Evolutionary conservation across 2,329 filamentous ascomycete species (phyloP).

Genomic region (Trichophyton verrucosum): DNA sequence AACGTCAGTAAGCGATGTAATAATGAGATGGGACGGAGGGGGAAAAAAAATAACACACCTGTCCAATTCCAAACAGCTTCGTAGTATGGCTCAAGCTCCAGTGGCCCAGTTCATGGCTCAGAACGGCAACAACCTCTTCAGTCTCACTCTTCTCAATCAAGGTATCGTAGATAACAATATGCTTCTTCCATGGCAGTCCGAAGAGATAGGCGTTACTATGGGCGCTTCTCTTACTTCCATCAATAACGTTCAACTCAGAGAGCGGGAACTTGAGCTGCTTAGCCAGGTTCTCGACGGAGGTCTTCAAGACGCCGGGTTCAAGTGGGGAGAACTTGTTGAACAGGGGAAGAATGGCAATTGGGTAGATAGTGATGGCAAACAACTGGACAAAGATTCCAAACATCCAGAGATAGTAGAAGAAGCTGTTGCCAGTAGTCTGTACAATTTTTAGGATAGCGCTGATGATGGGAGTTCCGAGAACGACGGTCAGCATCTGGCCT

Average conservation of each 20-base stretch:
- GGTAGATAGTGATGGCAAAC: constrained; percentile 92
- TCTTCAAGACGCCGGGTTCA: constrained; percentile 75
- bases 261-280: constrained; percentile 80
- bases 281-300: constrained; percentile 72
- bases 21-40: not conserved
- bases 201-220: constrained; percentile 95
- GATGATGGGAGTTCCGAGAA: constrained; percentile 74
- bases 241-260: constrained; percentile 85
- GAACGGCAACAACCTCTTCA: constrained; percentile 84
- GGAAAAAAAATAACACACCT: constrained; percentile 43
- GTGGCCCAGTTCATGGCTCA: constrained; percentile 92
- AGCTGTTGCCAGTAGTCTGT: constrained; percentile 80
- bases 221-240: constrained; percentile 75
- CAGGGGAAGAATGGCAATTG: constrained; percentile 80
- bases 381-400: constrained; percentile 83
- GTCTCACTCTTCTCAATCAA: constrained; percentile 88
- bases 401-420: constrained; percentile 97
- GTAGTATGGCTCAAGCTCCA: constrained; percentile 96
- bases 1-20: constrained; percentile 4
- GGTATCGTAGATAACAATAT: constrained; percentile 98
- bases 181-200: constrained; percentile 97
- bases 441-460: constrained; percentile 89
- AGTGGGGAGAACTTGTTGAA: constrained; percentile 98
- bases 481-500: constrained; percentile 67
- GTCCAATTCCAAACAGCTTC: constrained; percentile 72